phyloP scores from a whole-genome alignment of 2,329 filamentous ascomycete species.

The Pestalotiopsis sp. region DNA sequence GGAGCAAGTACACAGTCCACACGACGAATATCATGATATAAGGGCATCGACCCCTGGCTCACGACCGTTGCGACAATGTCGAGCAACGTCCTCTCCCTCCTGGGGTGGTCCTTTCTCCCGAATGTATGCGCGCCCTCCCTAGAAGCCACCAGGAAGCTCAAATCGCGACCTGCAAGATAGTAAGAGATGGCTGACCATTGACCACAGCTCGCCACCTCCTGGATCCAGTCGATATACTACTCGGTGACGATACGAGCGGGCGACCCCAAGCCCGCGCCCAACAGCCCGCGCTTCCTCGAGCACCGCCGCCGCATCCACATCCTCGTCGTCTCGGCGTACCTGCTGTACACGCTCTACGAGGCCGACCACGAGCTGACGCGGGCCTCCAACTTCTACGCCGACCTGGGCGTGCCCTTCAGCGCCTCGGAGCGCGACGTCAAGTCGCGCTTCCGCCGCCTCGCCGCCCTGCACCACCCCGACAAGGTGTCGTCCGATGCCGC shows the following conservation, averaged over 20 bases:
- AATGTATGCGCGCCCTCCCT: constrained; percentile 37
- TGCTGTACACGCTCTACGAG: constrained; percentile 91
- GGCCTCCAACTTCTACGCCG: constrained; percentile 76
- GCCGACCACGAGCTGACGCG: constrained; percentile 79
- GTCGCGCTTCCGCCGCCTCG: constrained; percentile 79
- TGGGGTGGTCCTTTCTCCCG: constrained; percentile 62
- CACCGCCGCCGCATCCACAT: constrained; percentile 86
- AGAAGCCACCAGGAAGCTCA: neutral
- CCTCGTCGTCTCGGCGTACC: constrained; percentile 80
- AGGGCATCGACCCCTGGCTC: neutral
- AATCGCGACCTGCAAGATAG: no score
- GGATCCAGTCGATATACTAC: constrained; percentile 83
- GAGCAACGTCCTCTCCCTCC: constrained; percentile 49
- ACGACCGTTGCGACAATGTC: constrained; percentile 44
- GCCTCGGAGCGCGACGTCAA: constrained; percentile 80
- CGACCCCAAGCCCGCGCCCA: constrained; percentile 74
- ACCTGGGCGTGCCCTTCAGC: constrained; percentile 70
- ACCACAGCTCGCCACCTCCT: constrained; percentile 73
- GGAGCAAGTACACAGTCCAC: neutral
- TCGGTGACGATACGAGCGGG: constrained; percentile 87
- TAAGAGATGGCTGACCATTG: neutral
- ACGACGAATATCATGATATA: neutral
- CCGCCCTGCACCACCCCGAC: constrained; percentile 79
- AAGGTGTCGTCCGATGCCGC: constrained; percentile 53
- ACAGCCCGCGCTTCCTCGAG: constrained; percentile 67